These are phyloP conservation scores for Naematelia aurantialba DNA, from an alignment of 768 basidiomycete species.

Conservation along the genomic window DNA sequence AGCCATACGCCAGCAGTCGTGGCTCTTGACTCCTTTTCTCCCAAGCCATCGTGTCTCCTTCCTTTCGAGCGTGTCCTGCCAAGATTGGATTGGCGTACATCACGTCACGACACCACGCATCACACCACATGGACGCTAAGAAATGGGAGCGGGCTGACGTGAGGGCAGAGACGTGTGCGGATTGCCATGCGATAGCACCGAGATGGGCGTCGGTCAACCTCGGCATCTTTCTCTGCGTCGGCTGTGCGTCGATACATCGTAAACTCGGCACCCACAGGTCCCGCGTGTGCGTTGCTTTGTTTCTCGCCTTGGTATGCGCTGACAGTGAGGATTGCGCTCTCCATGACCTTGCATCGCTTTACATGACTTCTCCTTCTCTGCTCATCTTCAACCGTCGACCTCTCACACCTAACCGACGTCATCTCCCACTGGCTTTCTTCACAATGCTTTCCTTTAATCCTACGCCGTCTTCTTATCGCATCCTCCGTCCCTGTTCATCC, in stretches of 20 bases:
- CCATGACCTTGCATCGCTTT: no score
- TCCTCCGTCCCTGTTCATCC: no score
- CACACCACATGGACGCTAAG: not conserved
- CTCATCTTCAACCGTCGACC: not conserved
- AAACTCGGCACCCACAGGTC: conserved; percentile 91
- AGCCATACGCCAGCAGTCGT: no score
- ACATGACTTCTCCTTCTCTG: no score
- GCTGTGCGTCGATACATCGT: conserved; percentile 86
- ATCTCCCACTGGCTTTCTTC: not conserved
- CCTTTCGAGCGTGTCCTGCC: not conserved
- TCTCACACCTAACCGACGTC: not conserved
- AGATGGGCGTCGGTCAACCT: conserved; percentile 83
- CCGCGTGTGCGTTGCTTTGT: conserved; percentile 68
- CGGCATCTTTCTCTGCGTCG: conserved; percentile 65
- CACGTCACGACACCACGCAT: not conserved
- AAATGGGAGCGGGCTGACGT: not conserved
- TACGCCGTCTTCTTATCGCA: no score
- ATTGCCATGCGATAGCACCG: conserved; percentile 81
- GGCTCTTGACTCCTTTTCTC: no score
- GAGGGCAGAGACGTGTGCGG: conserved; percentile 74
- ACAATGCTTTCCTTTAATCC: not conserved
- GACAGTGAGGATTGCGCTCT: no score
- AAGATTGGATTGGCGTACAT: not conserved
- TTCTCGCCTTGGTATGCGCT: not conserved
- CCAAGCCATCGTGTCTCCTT: no score